These are phyloP conservation scores for Ascochyta pisi DNA, from an alignment of 2,329 filamentous ascomycete genomes.

Conservation along the genomic window DNA sequence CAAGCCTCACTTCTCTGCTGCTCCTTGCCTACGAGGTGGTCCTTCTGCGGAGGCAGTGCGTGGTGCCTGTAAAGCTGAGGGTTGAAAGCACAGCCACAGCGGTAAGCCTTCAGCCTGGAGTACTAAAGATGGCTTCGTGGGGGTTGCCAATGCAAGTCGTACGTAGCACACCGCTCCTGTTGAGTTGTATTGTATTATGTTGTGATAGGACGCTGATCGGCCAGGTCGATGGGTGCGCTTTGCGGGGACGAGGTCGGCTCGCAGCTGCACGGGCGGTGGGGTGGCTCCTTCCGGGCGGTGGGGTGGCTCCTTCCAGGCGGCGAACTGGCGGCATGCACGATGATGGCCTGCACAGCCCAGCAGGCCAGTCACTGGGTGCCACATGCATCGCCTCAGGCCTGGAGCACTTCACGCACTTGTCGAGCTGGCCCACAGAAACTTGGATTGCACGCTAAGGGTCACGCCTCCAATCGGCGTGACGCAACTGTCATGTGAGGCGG, in stretches of 20 bases:
- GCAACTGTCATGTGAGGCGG: constrained; percentile 19
- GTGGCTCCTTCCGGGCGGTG: constrained; percentile 5
- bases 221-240: not conserved
- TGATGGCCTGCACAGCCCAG: constrained; percentile 13
- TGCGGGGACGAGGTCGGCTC: not conserved
- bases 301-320: constrained; percentile 4
- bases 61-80: constrained; percentile 15
- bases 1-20: too few species aligned
- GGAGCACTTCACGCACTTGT: not conserved
- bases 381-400: constrained; percentile 2
- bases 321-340: constrained; percentile 13
- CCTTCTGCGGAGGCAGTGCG: not conserved
- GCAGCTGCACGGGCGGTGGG: not conserved
- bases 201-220: constrained; percentile 1
- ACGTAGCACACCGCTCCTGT: constrained; percentile 2
- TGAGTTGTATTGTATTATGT: too few species aligned
- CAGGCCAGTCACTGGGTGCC: constrained; percentile 16
- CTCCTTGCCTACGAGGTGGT: too few species aligned
- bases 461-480: constrained; percentile 9
- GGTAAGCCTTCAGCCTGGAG: not conserved
- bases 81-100: constrained; percentile 6
- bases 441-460: constrained; percentile 14
- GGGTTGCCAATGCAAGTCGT: not conserved
- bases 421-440: constrained; percentile 15
- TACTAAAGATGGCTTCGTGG: not conserved